Evolutionary conservation across 2,329 filamentous ascomycete species (phyloP).

Genomic region (Plenodomus lindquistii): DNA sequence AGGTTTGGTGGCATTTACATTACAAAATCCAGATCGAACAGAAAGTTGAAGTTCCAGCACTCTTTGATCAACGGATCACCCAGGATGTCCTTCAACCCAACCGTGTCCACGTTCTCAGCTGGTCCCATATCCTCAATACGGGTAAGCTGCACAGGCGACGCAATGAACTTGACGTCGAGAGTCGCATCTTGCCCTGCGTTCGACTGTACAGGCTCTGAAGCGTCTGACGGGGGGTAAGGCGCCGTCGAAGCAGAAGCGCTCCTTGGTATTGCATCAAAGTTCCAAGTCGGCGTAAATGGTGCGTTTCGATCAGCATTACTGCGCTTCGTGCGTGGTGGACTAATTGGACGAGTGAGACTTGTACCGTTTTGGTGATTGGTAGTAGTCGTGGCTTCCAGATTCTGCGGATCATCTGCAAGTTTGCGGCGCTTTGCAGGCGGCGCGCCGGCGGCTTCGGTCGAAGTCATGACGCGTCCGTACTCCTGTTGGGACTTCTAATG

Average conservation of each 20-base stretch:
- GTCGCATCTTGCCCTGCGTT: not conserved
- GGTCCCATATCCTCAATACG: slow-evolving; percentile 66
- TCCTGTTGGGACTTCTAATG: not conserved
- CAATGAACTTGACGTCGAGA: slow-evolving; percentile 28
- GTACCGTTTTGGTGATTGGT: not conserved
- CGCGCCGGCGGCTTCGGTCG: not conserved
- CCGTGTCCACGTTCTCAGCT: slow-evolving; percentile 65
- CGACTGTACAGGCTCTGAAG: not conserved
- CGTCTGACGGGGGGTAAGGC: not conserved
- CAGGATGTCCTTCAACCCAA: slow-evolving; percentile 69
- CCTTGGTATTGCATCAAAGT: slow-evolving; percentile 20
- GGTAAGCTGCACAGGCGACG: slow-evolving; percentile 74
- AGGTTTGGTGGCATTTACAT: slow-evolving; percentile 47
- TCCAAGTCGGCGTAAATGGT: slow-evolving; percentile 13
- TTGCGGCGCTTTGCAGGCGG: slow-evolving; percentile 35
- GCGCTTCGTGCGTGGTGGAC: slow-evolving; percentile 29
- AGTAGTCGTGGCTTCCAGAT: slow-evolving; percentile 5
- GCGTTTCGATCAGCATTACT: slow-evolving; percentile 3
- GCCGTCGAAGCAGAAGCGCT: not conserved
- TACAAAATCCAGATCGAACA: slow-evolving; percentile 66
- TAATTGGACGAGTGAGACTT: slow-evolving; percentile 31
- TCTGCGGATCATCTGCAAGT: slow-evolving; percentile 9
- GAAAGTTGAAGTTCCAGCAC: slow-evolving; percentile 72
- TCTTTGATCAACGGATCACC: slow-evolving; percentile 74
- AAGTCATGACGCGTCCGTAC: not conserved